Conservation (phyloP, 352 stramenopile species). For the Phytophthora brassicae region DNA sequence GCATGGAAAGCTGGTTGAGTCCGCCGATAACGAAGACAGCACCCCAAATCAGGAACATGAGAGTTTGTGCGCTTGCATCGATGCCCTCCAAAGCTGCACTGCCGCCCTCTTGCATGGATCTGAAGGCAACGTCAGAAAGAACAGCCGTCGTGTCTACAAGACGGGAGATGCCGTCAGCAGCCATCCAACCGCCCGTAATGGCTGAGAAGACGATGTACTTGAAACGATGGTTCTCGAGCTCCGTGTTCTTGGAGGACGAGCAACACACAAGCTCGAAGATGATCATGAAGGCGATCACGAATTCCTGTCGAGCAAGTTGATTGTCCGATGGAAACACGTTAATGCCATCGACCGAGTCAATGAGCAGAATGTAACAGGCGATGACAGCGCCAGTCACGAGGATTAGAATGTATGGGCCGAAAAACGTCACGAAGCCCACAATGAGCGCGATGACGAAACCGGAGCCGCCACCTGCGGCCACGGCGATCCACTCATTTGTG, state of each 20-base stretch:
- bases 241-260: slow-evolving; percentile 74
- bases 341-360: slow-evolving; percentile 71
- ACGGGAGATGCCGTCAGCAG: slow-evolving; percentile 71
- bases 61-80: slow-evolving; percentile 50
- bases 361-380: slow-evolving; percentile 72
- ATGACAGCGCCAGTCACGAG: slow-evolving; percentile 68
- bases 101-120: slow-evolving; percentile 67
- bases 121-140: slow-evolving; percentile 65
- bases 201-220: slow-evolving; percentile 87
- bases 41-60: slow-evolving; percentile 85
- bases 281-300: slow-evolving; percentile 86
- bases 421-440: slow-evolving; percentile 72
- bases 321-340: slow-evolving; percentile 74
- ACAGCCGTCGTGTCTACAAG: slow-evolving; percentile 58
- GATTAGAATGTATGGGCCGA: slow-evolving; percentile 73
- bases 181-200: slow-evolving; percentile 75
- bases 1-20: slow-evolving; percentile 85
- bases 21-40: slow-evolving; percentile 58
- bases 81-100: slow-evolving; percentile 50
- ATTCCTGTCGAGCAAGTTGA: slow-evolving; percentile 82
- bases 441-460: slow-evolving; percentile 66
- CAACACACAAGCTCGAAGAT: slow-evolving; percentile 86
- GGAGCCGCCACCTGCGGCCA: slow-evolving; percentile 61
- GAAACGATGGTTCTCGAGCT: slow-evolving; percentile 89
- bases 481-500: slow-evolving; percentile 79